Evolutionary conservation across 2,329 filamentous ascomycete species (phyloP), one percentile per base, ranked within the genome.

Genomic region (Talaromyces sp.): DNA sequence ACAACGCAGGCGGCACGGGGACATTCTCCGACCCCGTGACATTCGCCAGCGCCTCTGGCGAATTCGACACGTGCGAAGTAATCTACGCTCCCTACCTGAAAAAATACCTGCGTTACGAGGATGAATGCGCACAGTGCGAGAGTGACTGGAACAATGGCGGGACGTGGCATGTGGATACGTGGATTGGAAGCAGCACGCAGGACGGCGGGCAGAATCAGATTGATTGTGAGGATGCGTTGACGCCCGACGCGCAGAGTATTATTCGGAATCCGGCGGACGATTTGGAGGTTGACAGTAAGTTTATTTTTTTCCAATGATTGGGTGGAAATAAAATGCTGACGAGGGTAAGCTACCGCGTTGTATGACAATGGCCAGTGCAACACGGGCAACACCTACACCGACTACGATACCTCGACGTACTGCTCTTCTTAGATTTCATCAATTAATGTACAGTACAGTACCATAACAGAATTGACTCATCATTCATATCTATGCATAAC

Each of bases 41-140:
- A 1, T 77, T 80, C 55, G 78, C 78, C 29, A 76, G 73, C 5
- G 74, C 77, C 2, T 65, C 67, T 5, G 74, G 74, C 50, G 74
- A 76, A 56, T 78, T 80, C 67, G 65, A 68, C 0, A 57, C 66
- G 24, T 81, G 79, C 69, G 78, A 80, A 62, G 68, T 79, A 60
- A 69, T 81, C 49, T 81, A 80, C 61, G 64, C 71, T n/a, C 78
- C 78, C 0, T 78, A 77, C 60, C 61, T 78, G 31, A 71, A 70
- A 58, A 81, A 81, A 66, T 81, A 81, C 61, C 66, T 78, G 5
- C 69, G 72, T 3, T 68, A 70, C 43, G 70, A 77, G 62, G 75
- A 76, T 55, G 66, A 62, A 32, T 77, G 74, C 60, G 68, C 61
- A 3, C 63, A 72, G 52, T 77, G 74, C 65, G 60, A 57, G 51